Percentiles rank a stretch among this genome's conserved stretches.
These are phyloP conservation scores for Rosa hybrid DNA, from an alignment of 331 rosid genomes.

Conservation along the genomic window DNA sequence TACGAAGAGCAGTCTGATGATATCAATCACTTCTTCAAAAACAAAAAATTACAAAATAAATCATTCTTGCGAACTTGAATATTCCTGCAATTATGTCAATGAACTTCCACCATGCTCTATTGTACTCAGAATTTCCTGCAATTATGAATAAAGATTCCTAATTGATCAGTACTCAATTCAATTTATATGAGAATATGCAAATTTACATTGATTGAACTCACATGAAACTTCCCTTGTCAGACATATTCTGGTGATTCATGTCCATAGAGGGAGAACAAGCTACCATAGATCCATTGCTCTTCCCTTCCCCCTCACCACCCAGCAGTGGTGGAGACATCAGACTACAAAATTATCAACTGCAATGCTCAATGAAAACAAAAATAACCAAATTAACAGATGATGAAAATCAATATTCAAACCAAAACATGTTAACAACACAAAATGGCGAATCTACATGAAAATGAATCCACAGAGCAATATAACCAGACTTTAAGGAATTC, in stretches of 20 bases:
- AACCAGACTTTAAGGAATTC: neutral
- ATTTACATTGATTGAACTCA: conserved; percentile 42
- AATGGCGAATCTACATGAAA: neutral
- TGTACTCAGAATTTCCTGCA: too few species aligned
- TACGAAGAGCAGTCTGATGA: too few species aligned
- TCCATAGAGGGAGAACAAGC: conserved; percentile 53
- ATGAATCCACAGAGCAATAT: conserved; percentile 2
- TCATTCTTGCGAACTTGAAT: too few species aligned
- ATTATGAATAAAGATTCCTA: too few species aligned
- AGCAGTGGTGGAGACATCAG: conserved; percentile 70
- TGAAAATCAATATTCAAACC: neutral
- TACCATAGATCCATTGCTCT: conserved; percentile 44
- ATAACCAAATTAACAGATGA: conserved; percentile 12
- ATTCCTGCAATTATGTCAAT: too few species aligned
- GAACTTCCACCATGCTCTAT: too few species aligned
- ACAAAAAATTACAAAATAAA: too few species aligned
- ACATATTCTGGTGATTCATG: conserved; percentile 36
- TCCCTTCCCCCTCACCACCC: conserved; percentile 67
- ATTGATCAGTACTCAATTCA: too few species aligned
- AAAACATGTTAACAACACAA: neutral
- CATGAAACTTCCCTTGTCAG: conserved; percentile 66
- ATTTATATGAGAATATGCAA: too few species aligned
- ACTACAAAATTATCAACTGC: conserved; percentile 33
- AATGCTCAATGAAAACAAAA: conserved; percentile 17
- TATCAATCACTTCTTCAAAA: too few species aligned